Evolutionary conservation across 768 basidiomycete species (phyloP).

Genomic region (Lactifluus pinguis): DNA sequence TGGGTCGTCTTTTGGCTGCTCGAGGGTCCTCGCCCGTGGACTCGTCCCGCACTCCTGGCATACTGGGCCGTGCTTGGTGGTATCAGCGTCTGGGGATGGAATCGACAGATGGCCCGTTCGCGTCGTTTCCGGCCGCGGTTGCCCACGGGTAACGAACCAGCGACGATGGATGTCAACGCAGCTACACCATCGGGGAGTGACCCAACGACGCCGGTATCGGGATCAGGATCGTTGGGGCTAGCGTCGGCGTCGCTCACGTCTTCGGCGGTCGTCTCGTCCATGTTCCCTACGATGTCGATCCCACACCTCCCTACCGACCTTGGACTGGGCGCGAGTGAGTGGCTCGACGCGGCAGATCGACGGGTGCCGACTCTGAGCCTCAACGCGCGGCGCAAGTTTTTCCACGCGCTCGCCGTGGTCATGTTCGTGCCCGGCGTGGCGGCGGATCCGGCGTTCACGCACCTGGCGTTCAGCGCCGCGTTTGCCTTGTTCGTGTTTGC

Average conservation of each 20-base stretch:
- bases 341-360: conserved; percentile 83
- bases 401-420: conserved; percentile 89
- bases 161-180: not conserved
- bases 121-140: conserved; percentile 51
- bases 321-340: conserved; percentile 43
- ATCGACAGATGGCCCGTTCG: conserved; percentile 74
- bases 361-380: conserved; percentile 81
- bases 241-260: conserved; percentile 5
- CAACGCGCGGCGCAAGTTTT: conserved; percentile 92
- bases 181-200: conserved; percentile 3
- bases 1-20: conserved; percentile 76
- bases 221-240: not conserved
- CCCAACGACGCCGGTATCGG: conserved; percentile 8
- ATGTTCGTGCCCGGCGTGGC: conserved; percentile 97
- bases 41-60: conserved; percentile 60
- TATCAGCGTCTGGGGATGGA: conserved; percentile 93
- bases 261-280: conserved; percentile 10
- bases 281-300: conserved; percentile 29
- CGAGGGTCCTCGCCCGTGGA: conserved; percentile 71
- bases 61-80: conserved; percentile 81
- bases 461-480: conserved; percentile 88
- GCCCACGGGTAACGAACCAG: conserved; percentile 1
- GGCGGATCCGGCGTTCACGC: conserved; percentile 91
- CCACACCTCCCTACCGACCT: conserved; percentile 38
- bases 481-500: conserved; percentile 94